Percentiles rank a stretch among this genome's conserved stretches.
phyloP scores from a whole-genome alignment of 441 rosid species.

The Corymbia citriodora region DNA sequence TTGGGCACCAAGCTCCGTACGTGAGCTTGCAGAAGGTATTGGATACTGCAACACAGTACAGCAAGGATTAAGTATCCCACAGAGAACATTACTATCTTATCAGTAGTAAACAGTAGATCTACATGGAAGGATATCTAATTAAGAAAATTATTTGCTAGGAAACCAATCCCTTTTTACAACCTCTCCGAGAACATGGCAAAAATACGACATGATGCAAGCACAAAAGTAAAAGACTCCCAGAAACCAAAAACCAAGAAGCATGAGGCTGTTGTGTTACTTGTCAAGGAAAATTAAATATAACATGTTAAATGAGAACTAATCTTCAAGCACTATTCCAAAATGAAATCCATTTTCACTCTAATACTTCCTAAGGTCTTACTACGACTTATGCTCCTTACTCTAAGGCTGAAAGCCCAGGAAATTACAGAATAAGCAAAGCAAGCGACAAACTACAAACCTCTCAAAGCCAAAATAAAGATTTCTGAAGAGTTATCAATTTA shows the following conservation, averaged over 20 bases:
- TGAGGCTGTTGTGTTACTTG: background rate
- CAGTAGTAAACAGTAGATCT: background rate
- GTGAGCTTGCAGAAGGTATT: slow-evolving; percentile 80
- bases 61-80: background rate
- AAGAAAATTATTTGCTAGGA: background rate
- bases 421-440: background rate
- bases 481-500: background rate
- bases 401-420: background rate
- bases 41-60: slow-evolving; percentile 57
- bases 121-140: background rate
- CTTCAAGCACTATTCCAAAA: background rate
- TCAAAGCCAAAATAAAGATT: background rate
- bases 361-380: background rate
- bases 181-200: background rate
- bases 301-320: background rate
- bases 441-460: background rate
- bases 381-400: background rate
- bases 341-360: background rate
- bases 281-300: background rate
- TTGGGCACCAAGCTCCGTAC: slow-evolving; percentile 71
- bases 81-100: background rate
- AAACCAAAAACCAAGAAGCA: background rate
- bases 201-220: background rate
- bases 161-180: background rate
- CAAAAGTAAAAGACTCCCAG: background rate